These are phyloP conservation scores for Saraca asoca DNA, from an alignment of 331 rosid species.

Conservation along the genomic window DNA sequence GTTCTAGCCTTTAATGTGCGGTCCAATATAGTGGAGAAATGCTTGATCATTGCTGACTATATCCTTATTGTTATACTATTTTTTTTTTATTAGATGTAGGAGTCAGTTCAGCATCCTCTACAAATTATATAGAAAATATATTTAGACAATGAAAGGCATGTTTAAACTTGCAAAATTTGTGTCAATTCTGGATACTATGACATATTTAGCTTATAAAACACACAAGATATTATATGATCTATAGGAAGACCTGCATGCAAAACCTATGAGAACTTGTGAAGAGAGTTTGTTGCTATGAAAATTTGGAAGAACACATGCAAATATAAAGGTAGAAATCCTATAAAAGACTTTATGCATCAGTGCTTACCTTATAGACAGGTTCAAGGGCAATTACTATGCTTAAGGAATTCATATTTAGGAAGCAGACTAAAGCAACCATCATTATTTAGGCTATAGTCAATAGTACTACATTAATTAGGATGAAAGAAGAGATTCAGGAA, in stretches of 20 bases:
- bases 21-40: no score
- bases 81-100: no score
- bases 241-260: conserved; percentile 85
- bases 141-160: no score
- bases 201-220: no score
- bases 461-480: conserved; percentile 29
- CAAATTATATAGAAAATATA: no score
- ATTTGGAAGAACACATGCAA: conserved; percentile 73
- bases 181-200: no score
- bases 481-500: no score
- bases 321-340: conserved; percentile 62
- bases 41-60: no score
- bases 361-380: conserved; percentile 77
- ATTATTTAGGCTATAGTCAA: conserved; percentile 63
- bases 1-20: no score
- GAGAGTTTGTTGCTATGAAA: conserved; percentile 74
- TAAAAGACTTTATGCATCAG: conserved; percentile 58
- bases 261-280: conserved; percentile 61
- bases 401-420: conserved; percentile 69
- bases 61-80: no score
- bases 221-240: conserved; percentile 39
- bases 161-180: no score
- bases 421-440: conserved; percentile 73
- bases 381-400: conserved; percentile 79
- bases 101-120: no score